Conservation (phyloP, 495 filamentous ascomycete species). For the Hamigera avellanea region DNA sequence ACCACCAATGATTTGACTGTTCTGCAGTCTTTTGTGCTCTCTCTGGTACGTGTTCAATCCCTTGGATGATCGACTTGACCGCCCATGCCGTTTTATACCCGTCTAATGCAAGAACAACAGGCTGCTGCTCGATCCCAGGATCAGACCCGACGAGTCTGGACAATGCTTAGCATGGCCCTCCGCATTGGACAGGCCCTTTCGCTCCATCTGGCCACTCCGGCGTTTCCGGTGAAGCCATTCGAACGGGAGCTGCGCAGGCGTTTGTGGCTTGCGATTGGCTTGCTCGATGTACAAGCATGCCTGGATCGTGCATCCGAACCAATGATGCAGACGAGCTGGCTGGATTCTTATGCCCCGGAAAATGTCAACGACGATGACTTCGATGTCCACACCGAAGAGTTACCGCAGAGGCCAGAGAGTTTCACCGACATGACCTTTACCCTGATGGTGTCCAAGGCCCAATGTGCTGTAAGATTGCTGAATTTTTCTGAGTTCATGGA, state of each 20-base stretch:
- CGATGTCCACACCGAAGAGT: slow-evolving; percentile 13
- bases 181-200: slow-evolving; percentile 57
- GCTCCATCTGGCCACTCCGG: slow-evolving; percentile 37
- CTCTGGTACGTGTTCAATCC: slow-evolving; percentile 20
- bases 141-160: slow-evolving; percentile 35
- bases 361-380: slow-evolving; percentile 26
- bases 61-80: too few species aligned
- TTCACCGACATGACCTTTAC: slow-evolving; percentile 26
- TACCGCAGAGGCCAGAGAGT: slow-evolving; percentile 8
- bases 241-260: slow-evolving; percentile 26
- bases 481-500: slow-evolving; percentile 20
- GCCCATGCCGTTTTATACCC: too few species aligned
- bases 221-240: slow-evolving; percentile 20
- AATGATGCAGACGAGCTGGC: slow-evolving; percentile 25
- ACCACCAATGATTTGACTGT: slow-evolving; percentile 42
- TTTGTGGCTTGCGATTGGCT: slow-evolving; percentile 23
- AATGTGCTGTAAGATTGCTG: slow-evolving; percentile 14
- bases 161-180: slow-evolving; percentile 53
- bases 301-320: slow-evolving; percentile 26
- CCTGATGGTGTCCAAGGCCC: slow-evolving; percentile 14
- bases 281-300: slow-evolving; percentile 24
- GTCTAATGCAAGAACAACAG: too few species aligned
- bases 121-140: slow-evolving; percentile 32
- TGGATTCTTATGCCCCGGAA: slow-evolving; percentile 14
- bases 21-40: slow-evolving; percentile 46